Percentiles rank a stretch among this genome's conserved stretches.
Evolutionary conservation across 2,329 filamentous ascomycete genomes (phyloP).

Genomic region (Aspergillus sp.): DNA sequence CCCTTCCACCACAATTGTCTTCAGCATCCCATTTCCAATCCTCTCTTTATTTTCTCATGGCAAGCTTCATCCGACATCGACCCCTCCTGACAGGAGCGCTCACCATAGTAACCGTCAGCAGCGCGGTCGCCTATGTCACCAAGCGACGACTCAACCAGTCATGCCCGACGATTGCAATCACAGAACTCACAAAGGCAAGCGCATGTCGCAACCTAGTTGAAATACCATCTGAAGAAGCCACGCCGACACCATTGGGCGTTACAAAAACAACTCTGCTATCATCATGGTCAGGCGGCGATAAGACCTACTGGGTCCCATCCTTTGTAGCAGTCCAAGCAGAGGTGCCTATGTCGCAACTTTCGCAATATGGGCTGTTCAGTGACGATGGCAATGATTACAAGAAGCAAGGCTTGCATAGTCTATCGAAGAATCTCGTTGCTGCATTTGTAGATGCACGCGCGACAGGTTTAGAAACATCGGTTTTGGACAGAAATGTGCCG

Average conservation of each 20-base stretch:
- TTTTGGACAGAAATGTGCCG: not conserved
- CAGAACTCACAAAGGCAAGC: not conserved
- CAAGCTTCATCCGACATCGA: not conserved
- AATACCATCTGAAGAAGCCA: not conserved
- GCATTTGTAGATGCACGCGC: not conserved
- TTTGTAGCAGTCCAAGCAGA: constrained; percentile 8
- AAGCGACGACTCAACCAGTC: not conserved
- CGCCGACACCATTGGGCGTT: not conserved
- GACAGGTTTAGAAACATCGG: not conserved
- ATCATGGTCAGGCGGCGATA: not conserved
- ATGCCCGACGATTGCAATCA: not conserved
- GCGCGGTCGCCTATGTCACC: not conserved
- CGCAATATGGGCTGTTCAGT: not conserved
- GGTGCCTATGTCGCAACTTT: constrained; percentile 1
- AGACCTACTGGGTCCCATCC: constrained; percentile 9
- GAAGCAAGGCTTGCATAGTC: not conserved
- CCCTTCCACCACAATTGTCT: no score
- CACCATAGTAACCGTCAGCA: not conserved
- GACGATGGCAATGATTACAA: no score
- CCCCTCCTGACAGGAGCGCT: not conserved
- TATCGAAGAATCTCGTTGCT: not conserved
- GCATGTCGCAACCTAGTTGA: not conserved
- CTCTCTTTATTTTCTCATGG: not conserved
- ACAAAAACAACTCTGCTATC: not conserved
- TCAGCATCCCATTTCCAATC: not conserved